Evolutionary conservation across 441 rosid genomes (phyloP).

Genomic region (Breynia disticha): DNA sequence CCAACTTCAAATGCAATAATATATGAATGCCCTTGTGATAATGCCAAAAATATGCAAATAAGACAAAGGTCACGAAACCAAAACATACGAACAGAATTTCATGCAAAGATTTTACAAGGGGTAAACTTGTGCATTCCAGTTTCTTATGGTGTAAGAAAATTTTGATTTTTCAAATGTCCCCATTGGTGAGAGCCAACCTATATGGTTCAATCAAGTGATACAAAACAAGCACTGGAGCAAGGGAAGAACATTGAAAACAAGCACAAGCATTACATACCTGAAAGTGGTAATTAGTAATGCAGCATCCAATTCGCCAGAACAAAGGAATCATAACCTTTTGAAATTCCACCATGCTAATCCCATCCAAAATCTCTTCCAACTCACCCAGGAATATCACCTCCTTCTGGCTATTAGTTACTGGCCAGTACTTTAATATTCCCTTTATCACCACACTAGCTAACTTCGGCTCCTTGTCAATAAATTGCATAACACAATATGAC

Average conservation of each 20-base stretch:
- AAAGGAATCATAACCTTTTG: constrained; percentile 69
- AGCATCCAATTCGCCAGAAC: constrained; percentile 65
- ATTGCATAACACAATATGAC: constrained; percentile 66
- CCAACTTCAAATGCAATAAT: no score
- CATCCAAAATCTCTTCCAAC: constrained; percentile 76
- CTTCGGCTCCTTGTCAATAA: constrained; percentile 71
- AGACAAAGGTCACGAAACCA: no score
- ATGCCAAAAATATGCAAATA: no score
- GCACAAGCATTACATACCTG: constrained; percentile 41
- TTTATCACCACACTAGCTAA: constrained; percentile 51
- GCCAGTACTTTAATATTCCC: constrained; percentile 81
- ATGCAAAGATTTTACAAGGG: no score
- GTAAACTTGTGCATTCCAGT: no score
- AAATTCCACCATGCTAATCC: constrained; percentile 56
- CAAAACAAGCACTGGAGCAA: not conserved
- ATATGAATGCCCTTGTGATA: no score
- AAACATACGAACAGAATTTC: no score
- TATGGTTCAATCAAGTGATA: not conserved
- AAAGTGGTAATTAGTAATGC: constrained; percentile 74
- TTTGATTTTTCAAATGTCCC: no score
- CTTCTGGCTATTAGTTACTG: constrained; percentile 75
- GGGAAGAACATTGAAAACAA: not conserved
- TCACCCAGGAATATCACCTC: constrained; percentile 84
- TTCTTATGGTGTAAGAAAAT: no score
- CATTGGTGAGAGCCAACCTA: no score